Evolutionary conservation across 1,284 basidiomycete species (phyloP), one percentile per base, ranked within the genome.

Genomic region (Apiotrichum laibachii): DNA sequence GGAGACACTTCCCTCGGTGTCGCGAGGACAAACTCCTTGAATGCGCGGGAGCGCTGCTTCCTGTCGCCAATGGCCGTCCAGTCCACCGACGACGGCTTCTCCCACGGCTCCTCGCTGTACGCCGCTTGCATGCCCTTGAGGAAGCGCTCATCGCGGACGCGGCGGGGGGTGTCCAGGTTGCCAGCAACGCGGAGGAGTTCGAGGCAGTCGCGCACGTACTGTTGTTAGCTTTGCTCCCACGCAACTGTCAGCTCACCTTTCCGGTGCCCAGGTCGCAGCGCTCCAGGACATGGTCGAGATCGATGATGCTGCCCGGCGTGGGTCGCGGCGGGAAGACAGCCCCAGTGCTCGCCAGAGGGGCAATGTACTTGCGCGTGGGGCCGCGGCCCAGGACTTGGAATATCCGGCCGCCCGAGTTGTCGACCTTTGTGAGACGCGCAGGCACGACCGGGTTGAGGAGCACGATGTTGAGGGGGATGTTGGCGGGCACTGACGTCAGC

Each of bases 211-310:
- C 88, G 84, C 16, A 89, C 87, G 72, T 88, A 88, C 84, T 88
- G 69, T 11, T 11, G 39, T 60, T 55, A 62, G 61, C 45, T 57
- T 19, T 2, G 37, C 42, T 4, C 9, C 33, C 21, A 11, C 39
- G 31, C 13, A 19, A 44, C 1, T 16, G 5, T 18, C 34, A 31
- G 44, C 62, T 40, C 67, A 90, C 91, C 82, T 92, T 90, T 70
- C 85, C 83, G 56, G 84, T 81, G 18, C 85, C 84, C 71, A 92
- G 93, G 77, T 94, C 90, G 73, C 93, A 97, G 66, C 92, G 84
- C 42, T 92, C 86, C 85, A 92, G 86, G 1, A 95, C 81, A 26
- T 88, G 79, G 75, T 97, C 93, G 65, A 97, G 77, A 76, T 97
- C 93, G 13, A 90, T 83, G 18, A 91, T 82, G 57, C 88, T 87